Conservation (phyloP, 2,329 filamentous ascomycete genomes). For the Dactylellina drechsleri region DNA sequence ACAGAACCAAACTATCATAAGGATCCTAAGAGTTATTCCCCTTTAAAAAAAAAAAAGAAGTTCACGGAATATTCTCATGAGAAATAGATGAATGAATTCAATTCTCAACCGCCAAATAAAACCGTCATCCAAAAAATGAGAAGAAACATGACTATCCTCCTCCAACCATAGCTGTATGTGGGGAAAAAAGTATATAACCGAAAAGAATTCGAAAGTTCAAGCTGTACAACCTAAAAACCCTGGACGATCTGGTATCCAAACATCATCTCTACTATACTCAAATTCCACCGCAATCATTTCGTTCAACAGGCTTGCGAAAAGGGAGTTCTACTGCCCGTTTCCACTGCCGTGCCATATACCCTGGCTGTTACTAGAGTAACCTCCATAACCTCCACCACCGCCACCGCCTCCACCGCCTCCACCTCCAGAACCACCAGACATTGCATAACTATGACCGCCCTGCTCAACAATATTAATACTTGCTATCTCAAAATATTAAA, state of each 20-base stretch:
- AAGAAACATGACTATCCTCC: background rate
- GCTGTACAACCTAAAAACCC: background rate
- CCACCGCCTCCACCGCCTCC: conserved; percentile 17
- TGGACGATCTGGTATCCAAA: conserved; percentile 27
- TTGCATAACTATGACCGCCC: conserved; percentile 54
- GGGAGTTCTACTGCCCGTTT: conserved; percentile 33
- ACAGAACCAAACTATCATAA: too few relatives aligned
- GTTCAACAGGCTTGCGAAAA: background rate
- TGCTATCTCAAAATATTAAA: conserved; percentile 1
- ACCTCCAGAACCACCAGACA: conserved; percentile 27
- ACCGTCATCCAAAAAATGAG: too few relatives aligned
- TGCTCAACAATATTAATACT: conserved; percentile 7
- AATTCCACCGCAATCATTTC: too few relatives aligned
- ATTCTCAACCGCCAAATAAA: conserved; percentile 11
- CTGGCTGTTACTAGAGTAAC: conserved; percentile 37
- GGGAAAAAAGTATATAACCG: conserved; percentile 1
- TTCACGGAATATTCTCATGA: background rate
- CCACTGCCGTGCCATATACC: conserved; percentile 53
- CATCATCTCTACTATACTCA: background rate
- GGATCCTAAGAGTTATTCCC: too few relatives aligned
- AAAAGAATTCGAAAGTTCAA: conserved; percentile 5
- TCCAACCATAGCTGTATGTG: background rate
- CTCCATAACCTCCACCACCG: conserved; percentile 27
- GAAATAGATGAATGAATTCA: conserved; percentile 8
- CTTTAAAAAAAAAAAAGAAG: too few relatives aligned